Conservation (phyloP, 2,329 filamentous ascomycete species). For the Fusarium nelsonii region DNA sequence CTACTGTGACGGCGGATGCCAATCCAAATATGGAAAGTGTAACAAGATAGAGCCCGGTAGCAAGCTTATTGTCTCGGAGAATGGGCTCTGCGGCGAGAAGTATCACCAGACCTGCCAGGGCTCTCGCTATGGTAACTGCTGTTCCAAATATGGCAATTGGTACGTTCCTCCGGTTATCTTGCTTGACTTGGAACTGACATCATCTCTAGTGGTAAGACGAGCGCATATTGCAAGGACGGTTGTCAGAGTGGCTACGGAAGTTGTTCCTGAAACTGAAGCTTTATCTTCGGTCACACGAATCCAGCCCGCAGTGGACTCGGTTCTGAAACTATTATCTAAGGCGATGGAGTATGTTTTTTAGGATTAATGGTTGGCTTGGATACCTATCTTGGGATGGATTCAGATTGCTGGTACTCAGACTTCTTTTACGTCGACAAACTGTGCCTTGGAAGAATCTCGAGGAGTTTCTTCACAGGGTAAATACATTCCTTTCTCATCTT, state of each 20-base stretch:
- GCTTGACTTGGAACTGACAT: not conserved
- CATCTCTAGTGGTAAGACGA: conserved; percentile 21
- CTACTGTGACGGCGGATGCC: conserved; percentile 52
- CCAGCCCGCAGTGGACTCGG: not conserved
- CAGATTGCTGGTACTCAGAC: not conserved
- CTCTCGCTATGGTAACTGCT: conserved; percentile 35
- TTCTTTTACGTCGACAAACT: not conserved
- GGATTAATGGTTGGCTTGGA: not conserved
- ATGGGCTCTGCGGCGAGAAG: conserved; percentile 35
- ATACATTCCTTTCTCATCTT: not conserved
- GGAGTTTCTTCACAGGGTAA: not conserved
- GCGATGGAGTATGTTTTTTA: not conserved
- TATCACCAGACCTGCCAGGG: conserved; percentile 40
- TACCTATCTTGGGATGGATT: not conserved
- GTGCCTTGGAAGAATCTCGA: not conserved
- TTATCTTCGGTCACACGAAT: not conserved
- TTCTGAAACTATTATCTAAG: not conserved
- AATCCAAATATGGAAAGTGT: conserved; percentile 50
- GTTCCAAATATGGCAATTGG: conserved; percentile 25
- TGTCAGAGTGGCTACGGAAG: conserved; percentile 23
- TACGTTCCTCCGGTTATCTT: not conserved
- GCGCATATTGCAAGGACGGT: conserved; percentile 13
- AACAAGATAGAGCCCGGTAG: conserved; percentile 29
- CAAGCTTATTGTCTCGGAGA: conserved; percentile 33
- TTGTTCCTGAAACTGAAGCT: not conserved